Base-by-base conservation (phyloP, 768 basidiomycete species). In the Phylloporus arenicola region DNA sequence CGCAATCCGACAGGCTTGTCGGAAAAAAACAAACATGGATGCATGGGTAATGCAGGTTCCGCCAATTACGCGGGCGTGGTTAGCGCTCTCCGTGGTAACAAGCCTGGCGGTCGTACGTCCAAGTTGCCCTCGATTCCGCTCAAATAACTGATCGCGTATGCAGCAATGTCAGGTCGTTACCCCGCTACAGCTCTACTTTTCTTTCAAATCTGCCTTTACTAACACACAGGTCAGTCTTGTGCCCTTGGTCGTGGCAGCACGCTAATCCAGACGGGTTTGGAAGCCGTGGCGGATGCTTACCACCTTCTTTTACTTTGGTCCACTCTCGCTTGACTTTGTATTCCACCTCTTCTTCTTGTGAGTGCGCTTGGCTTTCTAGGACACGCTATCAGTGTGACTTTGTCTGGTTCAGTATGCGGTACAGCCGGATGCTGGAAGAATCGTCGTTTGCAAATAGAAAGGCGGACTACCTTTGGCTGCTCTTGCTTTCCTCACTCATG, bases 281-380 rank as follows among this genome's bases (percentile, higher is more conserved):
- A 50, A 96, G 92, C 76, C 84, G 57, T 97, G 93, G 93, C 80
- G 95, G 25, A 78, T 83, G 41, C 68, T 86, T 37, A 94, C 93
- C 25, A 95, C 88, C 11, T 98, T 98, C 77, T 86, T 93, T 61
- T 99, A 94, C 70, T 98, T 97, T 70, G 96, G 95, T 11, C 80
- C 86, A 1, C 82, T 98, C 63, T 92, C 88, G 4, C 72, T 98
- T 19, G 95, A 98, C 68, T 92, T 97, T 59, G 78, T 95, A 51
- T 96, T 98, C 70, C 95, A 98, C 67, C 77, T 99, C 47, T 97
- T 97, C 76, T 99, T 98, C 77, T 96, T 99, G 95, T 95, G 64
- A 68, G 93, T 73, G 11, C 19, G 11, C 31, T 16, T 1, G 24
- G 16, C 33, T 25, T 10, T n/a, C 22, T 20, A 13, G 38, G 5